Conservation (phyloP, 331 rosid genomes). For the Rosa hybrid region DNA sequence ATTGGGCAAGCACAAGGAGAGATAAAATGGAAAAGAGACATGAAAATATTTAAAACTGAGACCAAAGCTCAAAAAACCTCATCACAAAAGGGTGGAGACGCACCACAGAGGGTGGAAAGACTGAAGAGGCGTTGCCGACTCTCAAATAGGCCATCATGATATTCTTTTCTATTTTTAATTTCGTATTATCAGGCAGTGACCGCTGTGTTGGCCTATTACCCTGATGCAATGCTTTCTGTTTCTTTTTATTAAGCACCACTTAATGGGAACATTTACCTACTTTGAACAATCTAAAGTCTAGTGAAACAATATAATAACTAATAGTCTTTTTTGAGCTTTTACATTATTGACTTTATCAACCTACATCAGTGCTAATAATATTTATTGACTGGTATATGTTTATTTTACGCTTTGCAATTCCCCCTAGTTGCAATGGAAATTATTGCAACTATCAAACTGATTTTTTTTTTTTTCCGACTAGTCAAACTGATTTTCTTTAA, state of each 20-base stretch:
- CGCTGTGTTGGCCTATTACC: not conserved
- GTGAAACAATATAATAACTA: not conserved
- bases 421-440: no score
- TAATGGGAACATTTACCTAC: not conserved
- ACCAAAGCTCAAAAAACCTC: no score
- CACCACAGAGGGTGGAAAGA: no score
- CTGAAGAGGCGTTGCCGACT: no score
- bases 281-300: not conserved
- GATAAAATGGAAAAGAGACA: no score
- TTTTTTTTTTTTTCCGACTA: no score
- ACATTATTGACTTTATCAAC: not conserved
- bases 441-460: not conserved
- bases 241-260: not conserved
- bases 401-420: not conserved
- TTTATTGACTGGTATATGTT: not conserved
- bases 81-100: no score
- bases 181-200: not conserved
- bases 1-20: no score
- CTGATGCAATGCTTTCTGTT: not conserved
- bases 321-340: not conserved
- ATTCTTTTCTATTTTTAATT: not conserved
- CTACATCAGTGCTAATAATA: constrained; percentile 2
- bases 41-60: no score
- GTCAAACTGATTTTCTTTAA: constrained; percentile 24
- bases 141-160: not conserved